phyloP scores from a whole-genome alignment of 106 monocot genomes.

The Dendrobium catenatum region DNA sequence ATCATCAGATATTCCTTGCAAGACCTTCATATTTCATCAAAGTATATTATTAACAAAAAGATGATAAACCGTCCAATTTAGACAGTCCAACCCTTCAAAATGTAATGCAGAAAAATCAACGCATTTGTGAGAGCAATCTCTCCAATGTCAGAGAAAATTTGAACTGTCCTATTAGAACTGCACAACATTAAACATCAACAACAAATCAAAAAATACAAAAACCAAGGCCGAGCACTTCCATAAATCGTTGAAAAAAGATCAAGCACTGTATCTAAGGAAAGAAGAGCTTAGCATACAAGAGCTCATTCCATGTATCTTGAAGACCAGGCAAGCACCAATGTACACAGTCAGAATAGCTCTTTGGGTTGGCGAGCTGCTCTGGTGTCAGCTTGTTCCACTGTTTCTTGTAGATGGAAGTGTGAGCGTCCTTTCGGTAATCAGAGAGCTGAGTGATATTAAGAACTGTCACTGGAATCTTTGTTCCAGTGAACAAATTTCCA shows the following conservation, averaged over 20 bases:
- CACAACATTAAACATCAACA: not conserved
- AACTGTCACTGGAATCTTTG: constrained; percentile 21
- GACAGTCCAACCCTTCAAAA: too few relatives aligned
- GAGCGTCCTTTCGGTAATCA: constrained; percentile 47
- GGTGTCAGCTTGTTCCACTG: constrained; percentile 32
- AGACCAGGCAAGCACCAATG: constrained; percentile 61
- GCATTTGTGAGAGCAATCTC: too few relatives aligned
- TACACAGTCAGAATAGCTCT: constrained; percentile 39
- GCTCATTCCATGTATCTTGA: constrained; percentile 53
- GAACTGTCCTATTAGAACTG: not conserved
- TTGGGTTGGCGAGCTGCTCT: constrained; percentile 33
- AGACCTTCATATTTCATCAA: too few relatives aligned
- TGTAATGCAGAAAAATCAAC: too few relatives aligned
- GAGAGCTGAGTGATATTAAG: constrained; percentile 53
- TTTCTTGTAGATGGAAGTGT: constrained; percentile 54
- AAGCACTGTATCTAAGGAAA: constrained; percentile 14
- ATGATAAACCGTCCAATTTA: too few relatives aligned
- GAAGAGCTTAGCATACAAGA: constrained; percentile 43
- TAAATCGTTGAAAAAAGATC: not conserved
- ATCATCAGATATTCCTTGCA: too few relatives aligned
- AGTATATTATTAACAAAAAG: too few relatives aligned
- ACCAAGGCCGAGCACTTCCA: not conserved
- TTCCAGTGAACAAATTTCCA: constrained; percentile 9
- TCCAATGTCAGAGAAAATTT: too few relatives aligned
- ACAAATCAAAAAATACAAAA: not conserved